Evolutionary conservation across 164 flowering plant genomes (phyloP).

Genomic region (Magnolia sinica): DNA sequence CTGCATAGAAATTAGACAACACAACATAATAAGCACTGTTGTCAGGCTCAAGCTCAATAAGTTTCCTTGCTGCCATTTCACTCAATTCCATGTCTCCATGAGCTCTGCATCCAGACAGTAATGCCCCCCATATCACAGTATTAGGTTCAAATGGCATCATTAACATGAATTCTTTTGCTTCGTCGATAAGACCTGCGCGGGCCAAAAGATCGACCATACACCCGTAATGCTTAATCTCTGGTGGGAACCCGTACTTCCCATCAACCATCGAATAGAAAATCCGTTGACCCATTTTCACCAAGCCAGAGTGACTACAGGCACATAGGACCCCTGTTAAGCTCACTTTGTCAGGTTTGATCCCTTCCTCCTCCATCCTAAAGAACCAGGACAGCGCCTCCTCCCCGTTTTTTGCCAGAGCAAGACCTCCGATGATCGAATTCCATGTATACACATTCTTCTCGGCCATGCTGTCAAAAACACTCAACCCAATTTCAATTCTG

Average conservation of each 20-base stretch:
- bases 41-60: slow-evolving; percentile 43
- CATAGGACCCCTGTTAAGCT: slow-evolving; percentile 39
- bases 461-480: slow-evolving; percentile 39
- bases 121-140: slow-evolving; percentile 50
- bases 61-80: slow-evolving; percentile 48
- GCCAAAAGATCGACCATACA: slow-evolving; percentile 50
- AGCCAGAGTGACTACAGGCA: slow-evolving; percentile 55
- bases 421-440: slow-evolving; percentile 55
- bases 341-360: slow-evolving; percentile 37
- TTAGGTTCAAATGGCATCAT: slow-evolving; percentile 50
- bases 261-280: slow-evolving; percentile 32
- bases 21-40: slow-evolving; percentile 38
- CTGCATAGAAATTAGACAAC: slow-evolving; percentile 54
- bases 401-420: slow-evolving; percentile 43
- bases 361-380: slow-evolving; percentile 39
- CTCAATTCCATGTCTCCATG: slow-evolving; percentile 37
- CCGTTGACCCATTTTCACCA: slow-evolving; percentile 33
- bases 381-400: slow-evolving; percentile 40
- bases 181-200: slow-evolving; percentile 37
- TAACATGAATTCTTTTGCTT: slow-evolving; percentile 36
- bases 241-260: slow-evolving; percentile 38
- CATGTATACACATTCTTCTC: slow-evolving; percentile 49
- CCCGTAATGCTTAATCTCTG: slow-evolving; percentile 43
- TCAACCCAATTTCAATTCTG: slow-evolving; percentile 38
- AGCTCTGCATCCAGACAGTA: slow-evolving; percentile 40